Base-by-base conservation (phyloP, 2,329 filamentous ascomycete genomes). In the Exophiala oligosperma region DNA sequence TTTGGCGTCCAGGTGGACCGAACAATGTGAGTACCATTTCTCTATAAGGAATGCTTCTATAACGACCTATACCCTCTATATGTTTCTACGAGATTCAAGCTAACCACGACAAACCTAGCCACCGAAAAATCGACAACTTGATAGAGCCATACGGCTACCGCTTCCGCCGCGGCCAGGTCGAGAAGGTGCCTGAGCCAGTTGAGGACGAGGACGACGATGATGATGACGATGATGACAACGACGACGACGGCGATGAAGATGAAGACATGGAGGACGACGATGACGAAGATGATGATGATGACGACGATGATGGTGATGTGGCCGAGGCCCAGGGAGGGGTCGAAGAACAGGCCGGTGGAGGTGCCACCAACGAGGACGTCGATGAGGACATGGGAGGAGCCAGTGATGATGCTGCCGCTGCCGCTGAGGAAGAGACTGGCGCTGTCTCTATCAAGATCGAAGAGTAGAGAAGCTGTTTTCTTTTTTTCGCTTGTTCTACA, bases 151-250 rank as follows among this genome's bases (percentile, higher is more conserved):
- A 43, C 11, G 40, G 40, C n/a, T 43, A 43, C n/a, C n/a, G 21
- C 7, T 23, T 43, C 40, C 14, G 21, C 4, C 4, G 40, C 4
- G 40, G 40, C 40, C 12, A 43, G 40, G 40, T 43, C 40, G 40
- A 43, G 40, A 43, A 43, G 40, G 7, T 8, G 32, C 32, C 32
- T 35, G 7, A 17, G 37, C 37, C 37, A 52, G 40, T 41, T 8
- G 38, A 57, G 35, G 32, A 40, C 11, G 47, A 23, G 24, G 48
- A 56, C n/a, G 11, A 32, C n/a, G 53, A 55, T 7, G 48, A 48
- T 17, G 35, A 35, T 32, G 43, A 32, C 24, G 12, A 44, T 14
- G 37, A 41, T 5, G 23, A 9, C 29, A 48, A 28, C 21, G 48
- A 2, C n/a, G 11, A 23, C 11, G 53, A 17, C 17, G 17, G 17